Percentiles rank a stretch among this genome's conserved stretches.
Conservation (phyloP, 1,139 yeast genomes). For the Geotrichum klebahnii region DNA sequence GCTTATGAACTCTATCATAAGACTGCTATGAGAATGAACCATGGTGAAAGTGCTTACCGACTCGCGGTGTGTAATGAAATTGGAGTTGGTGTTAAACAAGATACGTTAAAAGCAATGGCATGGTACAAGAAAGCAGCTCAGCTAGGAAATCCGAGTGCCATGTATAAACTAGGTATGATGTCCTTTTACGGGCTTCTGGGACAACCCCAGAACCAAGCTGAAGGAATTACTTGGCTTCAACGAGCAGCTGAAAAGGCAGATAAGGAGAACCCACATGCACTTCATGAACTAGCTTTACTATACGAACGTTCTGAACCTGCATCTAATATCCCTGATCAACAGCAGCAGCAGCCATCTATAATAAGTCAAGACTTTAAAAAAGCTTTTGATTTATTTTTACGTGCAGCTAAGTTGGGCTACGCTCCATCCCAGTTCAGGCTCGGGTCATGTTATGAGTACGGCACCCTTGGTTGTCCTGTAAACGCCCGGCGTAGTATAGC, state of each 20-base stretch:
- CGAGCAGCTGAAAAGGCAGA: slow-evolving; percentile 50
- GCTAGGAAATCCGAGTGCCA: slow-evolving; percentile 53
- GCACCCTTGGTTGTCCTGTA: slow-evolving; percentile 60
- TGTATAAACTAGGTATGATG: slow-evolving; percentile 67
- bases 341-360: slow-evolving; percentile 47
- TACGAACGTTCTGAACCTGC: slow-evolving; percentile 57
- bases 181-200: slow-evolving; percentile 50
- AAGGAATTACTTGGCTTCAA: slow-evolving; percentile 54
- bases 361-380: slow-evolving; percentile 45
- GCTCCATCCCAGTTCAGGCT: slow-evolving; percentile 79
- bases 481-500: slow-evolving; percentile 79
- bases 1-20: slow-evolving; percentile 56
- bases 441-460: slow-evolving; percentile 84
- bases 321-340: slow-evolving; percentile 44
- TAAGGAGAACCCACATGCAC: slow-evolving; percentile 49
- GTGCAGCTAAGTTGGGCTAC: slow-evolving; percentile 72
- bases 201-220: slow-evolving; percentile 44
- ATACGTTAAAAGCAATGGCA: slow-evolving; percentile 46
- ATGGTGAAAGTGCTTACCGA: slow-evolving; percentile 58
- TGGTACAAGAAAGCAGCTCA: slow-evolving; percentile 58
- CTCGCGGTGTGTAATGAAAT: slow-evolving; percentile 64
- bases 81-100: slow-evolving; percentile 55
- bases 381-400: slow-evolving; percentile 65
- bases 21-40: slow-evolving; percentile 55
- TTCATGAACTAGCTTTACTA: slow-evolving; percentile 63